phyloP scores from a whole-genome alignment of 768 basidiomycete species.

The Strobilomyces dryophilus region DNA sequence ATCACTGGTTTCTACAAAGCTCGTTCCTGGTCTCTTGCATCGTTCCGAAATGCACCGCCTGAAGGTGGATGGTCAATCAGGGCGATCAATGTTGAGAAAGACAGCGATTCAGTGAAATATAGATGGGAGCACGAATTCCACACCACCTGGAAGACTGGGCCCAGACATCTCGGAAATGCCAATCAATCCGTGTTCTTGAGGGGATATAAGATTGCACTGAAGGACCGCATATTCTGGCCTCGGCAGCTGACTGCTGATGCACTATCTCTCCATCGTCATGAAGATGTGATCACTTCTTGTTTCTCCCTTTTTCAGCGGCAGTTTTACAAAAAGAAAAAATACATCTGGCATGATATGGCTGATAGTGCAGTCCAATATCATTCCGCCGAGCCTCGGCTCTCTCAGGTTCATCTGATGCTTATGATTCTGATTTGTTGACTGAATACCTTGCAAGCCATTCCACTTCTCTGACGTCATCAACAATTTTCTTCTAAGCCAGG shows the following conservation, averaged over 20 bases:
- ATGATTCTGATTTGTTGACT: too few relatives aligned
- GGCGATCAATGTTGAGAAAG: not conserved
- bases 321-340: too few relatives aligned
- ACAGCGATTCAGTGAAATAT: not conserved
- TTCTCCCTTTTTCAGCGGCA: too few relatives aligned
- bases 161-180: not conserved
- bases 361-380: too few relatives aligned
- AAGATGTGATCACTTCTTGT: too few relatives aligned
- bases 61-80: not conserved
- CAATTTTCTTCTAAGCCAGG: too few relatives aligned
- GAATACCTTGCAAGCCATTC: too few relatives aligned
- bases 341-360: too few relatives aligned
- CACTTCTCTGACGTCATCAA: too few relatives aligned
- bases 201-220: not conserved
- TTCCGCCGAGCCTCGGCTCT: too few relatives aligned
- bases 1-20: not conserved
- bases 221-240: not conserved
- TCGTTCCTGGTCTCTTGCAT: not conserved
- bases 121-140: not conserved
- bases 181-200: not conserved
- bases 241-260: not conserved
- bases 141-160: not conserved
- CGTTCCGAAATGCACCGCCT: not conserved
- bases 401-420: too few relatives aligned
- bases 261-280: too few relatives aligned